Conservation (phyloP, 2,329 filamentous ascomycete genomes). For the Proliferodiscus dingleyae region DNA sequence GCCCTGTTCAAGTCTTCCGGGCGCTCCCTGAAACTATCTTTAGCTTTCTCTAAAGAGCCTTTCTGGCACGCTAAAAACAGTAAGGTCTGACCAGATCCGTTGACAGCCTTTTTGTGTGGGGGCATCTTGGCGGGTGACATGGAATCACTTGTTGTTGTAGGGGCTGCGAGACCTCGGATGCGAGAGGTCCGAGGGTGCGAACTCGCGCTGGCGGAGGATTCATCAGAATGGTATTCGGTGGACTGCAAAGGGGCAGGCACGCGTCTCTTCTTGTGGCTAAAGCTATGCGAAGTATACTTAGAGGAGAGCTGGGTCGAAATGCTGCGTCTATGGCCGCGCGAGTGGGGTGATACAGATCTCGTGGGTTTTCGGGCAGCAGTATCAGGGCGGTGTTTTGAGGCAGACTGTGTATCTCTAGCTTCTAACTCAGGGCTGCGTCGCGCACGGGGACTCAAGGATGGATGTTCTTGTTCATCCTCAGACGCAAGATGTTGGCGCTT, state of each 20-base stretch:
- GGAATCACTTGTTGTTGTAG: conserved; percentile 52
- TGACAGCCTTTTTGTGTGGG: conserved; percentile 79
- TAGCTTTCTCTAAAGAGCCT: conserved; percentile 75
- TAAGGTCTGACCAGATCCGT: conserved; percentile 86
- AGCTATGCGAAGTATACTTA: conserved; percentile 48
- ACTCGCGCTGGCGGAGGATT: conserved; percentile 57
- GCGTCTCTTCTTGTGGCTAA: conserved; percentile 56
- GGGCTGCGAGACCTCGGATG: conserved; percentile 50
- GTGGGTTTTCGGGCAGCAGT: conserved; percentile 21
- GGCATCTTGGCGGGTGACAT: conserved; percentile 64
- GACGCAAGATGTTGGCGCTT: conserved; percentile 35
- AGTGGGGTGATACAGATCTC: conserved; percentile 54
- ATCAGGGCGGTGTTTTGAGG: conserved; percentile 18
- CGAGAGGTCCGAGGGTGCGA: conserved; percentile 56
- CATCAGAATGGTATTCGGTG: conserved; percentile 63
- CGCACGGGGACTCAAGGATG: conserved; percentile 15
- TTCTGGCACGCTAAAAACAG: conserved; percentile 86
- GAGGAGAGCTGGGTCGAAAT: conserved; percentile 58
- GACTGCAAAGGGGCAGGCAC: conserved; percentile 56
- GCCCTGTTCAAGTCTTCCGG: conserved; percentile 84
- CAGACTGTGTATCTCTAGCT: conserved; percentile 15
- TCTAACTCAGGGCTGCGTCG: conserved; percentile 25
- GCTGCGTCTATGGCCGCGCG: conserved; percentile 56
- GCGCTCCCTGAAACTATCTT: conserved; percentile 63
- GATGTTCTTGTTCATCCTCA: conserved; percentile 26